Percentiles rank a stretch among this genome's conserved stretches.
Evolutionary conservation across 2,329 filamentous ascomycete genomes (phyloP).

Genomic region (Periconia macrospinosa): DNA sequence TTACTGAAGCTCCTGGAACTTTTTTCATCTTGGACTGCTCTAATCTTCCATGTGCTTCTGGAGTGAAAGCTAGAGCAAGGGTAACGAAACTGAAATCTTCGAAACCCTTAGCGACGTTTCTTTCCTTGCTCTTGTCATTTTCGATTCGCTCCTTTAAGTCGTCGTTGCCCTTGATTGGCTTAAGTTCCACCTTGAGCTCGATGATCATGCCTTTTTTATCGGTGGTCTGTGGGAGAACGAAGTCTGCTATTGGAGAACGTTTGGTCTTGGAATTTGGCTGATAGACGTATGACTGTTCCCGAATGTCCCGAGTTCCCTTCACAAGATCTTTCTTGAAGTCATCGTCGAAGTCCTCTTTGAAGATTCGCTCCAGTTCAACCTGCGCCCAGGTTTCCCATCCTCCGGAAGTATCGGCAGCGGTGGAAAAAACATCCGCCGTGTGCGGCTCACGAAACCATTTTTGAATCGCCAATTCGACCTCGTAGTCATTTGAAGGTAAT

Average conservation of each 20-base stretch:
- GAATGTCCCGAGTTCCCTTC: background rate
- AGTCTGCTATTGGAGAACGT: too few relatives aligned
- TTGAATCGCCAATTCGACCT: too few relatives aligned
- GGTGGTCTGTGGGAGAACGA: background rate
- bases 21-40: too few relatives aligned
- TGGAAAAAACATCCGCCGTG: background rate
- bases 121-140: background rate
- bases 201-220: background rate
- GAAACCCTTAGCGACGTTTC: background rate
- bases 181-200: conserved; percentile 6
- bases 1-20: too few relatives aligned
- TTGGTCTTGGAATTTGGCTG: too few relatives aligned
- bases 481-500: too few relatives aligned
- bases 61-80: conserved; percentile 4
- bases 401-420: background rate
- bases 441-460: background rate
- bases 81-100: conserved; percentile 1
- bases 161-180: background rate
- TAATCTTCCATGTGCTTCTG: background rate
- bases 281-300: background rate
- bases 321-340: too few relatives aligned
- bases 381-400: background rate
- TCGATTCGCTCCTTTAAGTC: background rate
- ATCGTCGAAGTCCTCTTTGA: too few relatives aligned
- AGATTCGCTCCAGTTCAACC: background rate